These are phyloP conservation scores for Glonium stellatum DNA, from an alignment of 495 filamentous ascomycete genomes.

Conservation along the genomic window DNA sequence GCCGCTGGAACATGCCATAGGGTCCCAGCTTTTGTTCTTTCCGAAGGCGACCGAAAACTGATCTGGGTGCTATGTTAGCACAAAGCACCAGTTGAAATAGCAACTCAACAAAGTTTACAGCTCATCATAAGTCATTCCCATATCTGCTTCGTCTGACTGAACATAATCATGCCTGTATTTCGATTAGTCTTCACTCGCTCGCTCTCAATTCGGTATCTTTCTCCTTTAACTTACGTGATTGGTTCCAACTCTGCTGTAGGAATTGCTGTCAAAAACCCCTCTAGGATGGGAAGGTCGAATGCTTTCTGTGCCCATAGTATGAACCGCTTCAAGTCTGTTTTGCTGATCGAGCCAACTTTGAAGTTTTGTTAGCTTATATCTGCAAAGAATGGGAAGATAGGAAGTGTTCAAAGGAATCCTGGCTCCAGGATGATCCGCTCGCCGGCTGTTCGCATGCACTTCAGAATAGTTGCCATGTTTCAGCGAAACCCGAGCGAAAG, in stretches of 20 bases:
- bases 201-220: too few relatives aligned
- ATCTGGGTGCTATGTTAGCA: too few relatives aligned
- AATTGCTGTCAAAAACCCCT: slow-evolving; percentile 48
- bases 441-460: too few relatives aligned
- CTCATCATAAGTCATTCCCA: slow-evolving; percentile 56
- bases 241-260: slow-evolving; percentile 62
- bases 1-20: slow-evolving; percentile 60
- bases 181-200: too few relatives aligned
- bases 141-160: slow-evolving; percentile 68
- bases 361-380: too few relatives aligned
- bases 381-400: too few relatives aligned
- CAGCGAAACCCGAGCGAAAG: too few relatives aligned
- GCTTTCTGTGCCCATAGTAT: slow-evolving; percentile 55
- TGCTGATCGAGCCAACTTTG: slow-evolving; percentile 35
- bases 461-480: too few relatives aligned
- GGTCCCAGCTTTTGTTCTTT: slow-evolving; percentile 70
- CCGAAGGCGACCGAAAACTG: slow-evolving; percentile 55
- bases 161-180: slow-evolving; percentile 43
- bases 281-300: slow-evolving; percentile 66
- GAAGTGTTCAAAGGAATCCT: too few relatives aligned
- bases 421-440: too few relatives aligned
- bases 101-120: slow-evolving; percentile 18
- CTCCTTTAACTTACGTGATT: slow-evolving; percentile 43
- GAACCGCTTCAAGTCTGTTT: slow-evolving; percentile 68
- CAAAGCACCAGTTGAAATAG: too few relatives aligned